Conservation (phyloP, 768 basidiomycete genomes). For the Lactifluus volemus region DNA sequence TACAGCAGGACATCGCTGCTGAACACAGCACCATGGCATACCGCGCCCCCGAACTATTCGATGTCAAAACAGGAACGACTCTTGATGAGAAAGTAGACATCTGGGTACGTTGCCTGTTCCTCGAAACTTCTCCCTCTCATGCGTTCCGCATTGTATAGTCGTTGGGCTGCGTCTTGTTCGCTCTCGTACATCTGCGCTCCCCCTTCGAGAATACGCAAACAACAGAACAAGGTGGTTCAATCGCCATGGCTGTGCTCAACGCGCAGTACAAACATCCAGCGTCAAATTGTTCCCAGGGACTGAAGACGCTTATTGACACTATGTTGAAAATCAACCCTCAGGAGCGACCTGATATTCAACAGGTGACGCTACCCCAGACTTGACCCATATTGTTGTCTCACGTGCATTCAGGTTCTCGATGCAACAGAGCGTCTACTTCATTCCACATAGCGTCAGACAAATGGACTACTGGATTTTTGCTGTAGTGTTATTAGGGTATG, state of each 20-base stretch:
- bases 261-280: conserved; percentile 87
- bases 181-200: conserved; percentile 90
- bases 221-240: conserved; percentile 90
- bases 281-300: conserved; percentile 78
- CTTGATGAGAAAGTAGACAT: conserved; percentile 96
- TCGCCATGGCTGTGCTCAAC: conserved; percentile 95
- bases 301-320: conserved; percentile 72
- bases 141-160: conserved; percentile 44
- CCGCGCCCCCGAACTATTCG: conserved; percentile 94
- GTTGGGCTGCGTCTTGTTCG: conserved; percentile 89
- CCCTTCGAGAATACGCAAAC: conserved; percentile 92
- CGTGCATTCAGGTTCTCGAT: conserved; percentile 45
- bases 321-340: conserved; percentile 80
- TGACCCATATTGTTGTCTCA: background rate
- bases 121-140: background rate
- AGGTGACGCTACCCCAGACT: conserved; percentile 40
- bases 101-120: conserved; percentile 56
- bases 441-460: background rate
- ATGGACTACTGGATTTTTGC: background rate
- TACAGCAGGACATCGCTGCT: conserved; percentile 95
- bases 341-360: conserved; percentile 77
- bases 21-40: conserved; percentile 99
- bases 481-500: background rate
- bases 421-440: conserved; percentile 28
- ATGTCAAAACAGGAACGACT: conserved; percentile 82